phyloP scores from a whole-genome alignment of 305 asterid species.

The Plantago lanceolata region DNA sequence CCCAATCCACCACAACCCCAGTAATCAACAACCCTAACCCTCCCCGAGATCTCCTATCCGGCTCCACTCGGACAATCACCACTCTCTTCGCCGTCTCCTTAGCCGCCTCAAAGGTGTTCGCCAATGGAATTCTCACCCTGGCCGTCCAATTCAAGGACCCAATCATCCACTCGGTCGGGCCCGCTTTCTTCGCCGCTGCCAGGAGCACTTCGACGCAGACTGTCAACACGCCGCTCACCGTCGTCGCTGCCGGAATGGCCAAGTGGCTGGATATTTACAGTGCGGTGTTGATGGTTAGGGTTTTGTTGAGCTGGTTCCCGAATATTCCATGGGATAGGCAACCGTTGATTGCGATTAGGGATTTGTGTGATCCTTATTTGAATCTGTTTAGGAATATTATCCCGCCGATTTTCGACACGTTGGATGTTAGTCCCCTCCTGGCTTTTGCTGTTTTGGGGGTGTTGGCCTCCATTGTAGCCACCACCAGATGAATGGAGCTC shows the following conservation, averaged over 20 bases:
- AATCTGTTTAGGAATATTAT: slow-evolving; percentile 75
- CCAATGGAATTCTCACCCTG: slow-evolving; percentile 31
- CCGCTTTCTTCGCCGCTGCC: slow-evolving; percentile 73
- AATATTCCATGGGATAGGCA: slow-evolving; percentile 91
- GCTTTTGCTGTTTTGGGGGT: slow-evolving; percentile 79
- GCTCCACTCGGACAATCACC: slow-evolving; percentile 65
- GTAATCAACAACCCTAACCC: slow-evolving; percentile 7
- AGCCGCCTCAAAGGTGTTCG: slow-evolving; percentile 43
- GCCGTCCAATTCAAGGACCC: slow-evolving; percentile 45
- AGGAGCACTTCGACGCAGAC: slow-evolving; percentile 36
- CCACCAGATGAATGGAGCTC: too few relatives aligned
- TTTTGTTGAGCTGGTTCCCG: slow-evolving; percentile 89
- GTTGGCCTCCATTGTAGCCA: slow-evolving; percentile 49
- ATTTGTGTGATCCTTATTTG: slow-evolving; percentile 90
- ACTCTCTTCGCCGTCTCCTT: slow-evolving; percentile 50
- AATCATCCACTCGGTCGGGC: slow-evolving; percentile 39
- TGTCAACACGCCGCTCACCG: slow-evolving; percentile 69
- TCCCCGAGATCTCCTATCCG: slow-evolving; percentile 36
- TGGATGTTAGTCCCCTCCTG: slow-evolving; percentile 78
- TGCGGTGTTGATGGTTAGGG: slow-evolving; percentile 79
- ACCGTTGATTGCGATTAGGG: slow-evolving; percentile 80
- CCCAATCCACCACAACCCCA: slow-evolving; percentile 22
- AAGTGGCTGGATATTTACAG: slow-evolving; percentile 85
- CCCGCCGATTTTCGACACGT: slow-evolving; percentile 67
- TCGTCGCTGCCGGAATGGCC: slow-evolving; percentile 83